Evolutionary conservation across 306 rosid genomes (phyloP).

Genomic region (Albizia julibrissin): DNA sequence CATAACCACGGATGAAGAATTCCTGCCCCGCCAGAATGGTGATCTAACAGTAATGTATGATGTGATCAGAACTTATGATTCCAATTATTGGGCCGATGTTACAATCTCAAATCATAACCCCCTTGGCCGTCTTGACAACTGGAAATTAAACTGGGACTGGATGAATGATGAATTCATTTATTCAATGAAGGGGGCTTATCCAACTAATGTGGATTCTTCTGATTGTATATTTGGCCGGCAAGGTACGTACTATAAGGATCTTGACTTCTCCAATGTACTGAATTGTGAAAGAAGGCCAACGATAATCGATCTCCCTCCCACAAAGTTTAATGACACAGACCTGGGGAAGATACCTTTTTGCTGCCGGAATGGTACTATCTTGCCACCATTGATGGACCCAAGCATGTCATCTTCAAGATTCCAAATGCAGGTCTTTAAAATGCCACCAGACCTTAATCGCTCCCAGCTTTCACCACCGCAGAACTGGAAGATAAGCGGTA

Average conservation of each 20-base stretch:
- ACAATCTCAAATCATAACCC: slow-evolving; percentile 73
- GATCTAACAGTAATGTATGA: slow-evolving; percentile 86
- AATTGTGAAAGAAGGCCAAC: slow-evolving; percentile 79
- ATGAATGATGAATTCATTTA: slow-evolving; percentile 63
- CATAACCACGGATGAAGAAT: slow-evolving; percentile 43
- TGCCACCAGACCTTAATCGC: slow-evolving; percentile 82
- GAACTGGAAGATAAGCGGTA: slow-evolving; percentile 78
- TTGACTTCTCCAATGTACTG: slow-evolving; percentile 71
- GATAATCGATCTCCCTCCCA: slow-evolving; percentile 73
- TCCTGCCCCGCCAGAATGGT: slow-evolving; percentile 68
- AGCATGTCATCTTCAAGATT: slow-evolving; percentile 73
- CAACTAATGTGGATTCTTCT: slow-evolving; percentile 70
- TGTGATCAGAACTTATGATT: slow-evolving; percentile 58
- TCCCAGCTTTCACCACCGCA: slow-evolving; percentile 70
- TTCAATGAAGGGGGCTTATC: slow-evolving; percentile 82
- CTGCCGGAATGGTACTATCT: slow-evolving; percentile 87
- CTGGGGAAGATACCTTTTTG: slow-evolving; percentile 79
- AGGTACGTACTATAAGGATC: slow-evolving; percentile 46
- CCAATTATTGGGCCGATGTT: slow-evolving; percentile 76
- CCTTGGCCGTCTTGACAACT: slow-evolving; percentile 88
- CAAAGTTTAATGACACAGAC: slow-evolving; percentile 64
- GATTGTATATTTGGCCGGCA: slow-evolving; percentile 73
- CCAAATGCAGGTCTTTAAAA: slow-evolving; percentile 77
- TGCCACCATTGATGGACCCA: slow-evolving; percentile 77
- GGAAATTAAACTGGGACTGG: slow-evolving; percentile 91